These are phyloP conservation scores for Tagetes patula DNA, from an alignment of 129 eudicot genomes.

Conservation along the genomic window DNA sequence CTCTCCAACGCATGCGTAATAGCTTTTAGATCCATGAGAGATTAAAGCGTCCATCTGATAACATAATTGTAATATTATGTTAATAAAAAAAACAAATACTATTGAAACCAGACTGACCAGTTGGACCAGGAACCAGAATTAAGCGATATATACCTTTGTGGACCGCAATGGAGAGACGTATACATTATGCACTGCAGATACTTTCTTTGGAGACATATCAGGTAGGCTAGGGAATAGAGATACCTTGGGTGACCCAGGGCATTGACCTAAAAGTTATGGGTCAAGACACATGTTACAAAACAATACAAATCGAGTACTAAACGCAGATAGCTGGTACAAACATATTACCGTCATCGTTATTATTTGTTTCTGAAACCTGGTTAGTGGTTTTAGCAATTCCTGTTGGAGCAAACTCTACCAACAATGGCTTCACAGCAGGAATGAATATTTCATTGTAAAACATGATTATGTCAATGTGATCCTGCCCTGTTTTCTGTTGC, in stretches of 20 bases:
- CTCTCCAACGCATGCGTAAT: slow-evolving; percentile 97
- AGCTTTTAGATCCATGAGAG: slow-evolving; percentile 87
- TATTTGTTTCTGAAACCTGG: slow-evolving; percentile 49
- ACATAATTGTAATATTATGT: background rate
- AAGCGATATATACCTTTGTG: slow-evolving; percentile 54
- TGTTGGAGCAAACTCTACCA: slow-evolving; percentile 71
- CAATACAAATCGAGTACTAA: background rate
- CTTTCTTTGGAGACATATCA: slow-evolving; percentile 98
- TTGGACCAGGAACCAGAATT: background rate
- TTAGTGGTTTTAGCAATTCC: slow-evolving; percentile 46
- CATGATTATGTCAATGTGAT: slow-evolving; percentile 85
- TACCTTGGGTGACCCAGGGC: slow-evolving; percentile 83
- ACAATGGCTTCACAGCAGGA: slow-evolving; percentile 79
- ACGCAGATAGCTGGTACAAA: slow-evolving; percentile 13
- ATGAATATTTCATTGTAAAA: slow-evolving; percentile 88
- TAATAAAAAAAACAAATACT: background rate
- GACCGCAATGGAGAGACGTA: slow-evolving; percentile 95
- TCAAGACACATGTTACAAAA: slow-evolving; percentile 5
- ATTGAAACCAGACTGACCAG: too few species aligned
- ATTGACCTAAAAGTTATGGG: slow-evolving; percentile 43
- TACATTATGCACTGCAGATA: slow-evolving; percentile 80
- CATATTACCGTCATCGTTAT: slow-evolving; percentile 49
- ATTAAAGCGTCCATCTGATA: slow-evolving; percentile 93
- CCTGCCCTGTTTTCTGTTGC: slow-evolving; percentile 76
- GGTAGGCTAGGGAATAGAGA: slow-evolving; percentile 90